Evolutionary conservation across 805 yeast species (phyloP), one percentile per base, ranked within the genome.

Genomic region (Ogataea corticis): DNA sequence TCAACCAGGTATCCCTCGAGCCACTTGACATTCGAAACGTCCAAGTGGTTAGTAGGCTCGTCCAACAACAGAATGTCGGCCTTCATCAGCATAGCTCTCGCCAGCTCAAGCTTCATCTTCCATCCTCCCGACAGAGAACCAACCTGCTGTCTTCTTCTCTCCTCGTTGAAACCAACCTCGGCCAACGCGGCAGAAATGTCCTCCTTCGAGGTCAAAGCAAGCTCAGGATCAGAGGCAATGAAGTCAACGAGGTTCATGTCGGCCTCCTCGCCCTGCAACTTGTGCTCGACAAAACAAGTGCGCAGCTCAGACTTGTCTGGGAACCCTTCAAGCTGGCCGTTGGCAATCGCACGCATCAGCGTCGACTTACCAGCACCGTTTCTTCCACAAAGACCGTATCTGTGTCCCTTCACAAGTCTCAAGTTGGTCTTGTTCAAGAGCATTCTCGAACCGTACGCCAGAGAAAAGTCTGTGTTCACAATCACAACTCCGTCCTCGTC

Each of bases 361-460:
- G 99, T 92, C 12, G 97, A 90, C 70, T 92, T 92, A 74, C 99
- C 99, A 49, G 97, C 97, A 78, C 99, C 99, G 66, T 92, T 92
- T 71, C 97, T 79, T 65, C 99, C 99, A 76, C 97, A 89, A 50
- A 92, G 77, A 75, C 99, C 99, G 63, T 92, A 92, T 70, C 99
- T 81, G 71, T 88, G 97, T 59, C 98, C 98, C 72, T 91, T 89
- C 57, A 87, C 73, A 51, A 92, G 77, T 63, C 96, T 80, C 65
- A 92, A 73, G 50, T 78, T 87, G 38, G 99, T 90, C 72, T 94
- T 94, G 77, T 91, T 92, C 58, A 92, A 75, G 57, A 94, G 78
- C 97, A 92, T 92, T 71, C 97, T 83, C 21, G 97, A 87, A 70
- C 99, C 99, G 65, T 94, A 94, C 31, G 99, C 99, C 55, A 92